Base-by-base conservation (phyloP, 2,329 filamentous ascomycete species). In the Botrytis fragariae region DNA sequence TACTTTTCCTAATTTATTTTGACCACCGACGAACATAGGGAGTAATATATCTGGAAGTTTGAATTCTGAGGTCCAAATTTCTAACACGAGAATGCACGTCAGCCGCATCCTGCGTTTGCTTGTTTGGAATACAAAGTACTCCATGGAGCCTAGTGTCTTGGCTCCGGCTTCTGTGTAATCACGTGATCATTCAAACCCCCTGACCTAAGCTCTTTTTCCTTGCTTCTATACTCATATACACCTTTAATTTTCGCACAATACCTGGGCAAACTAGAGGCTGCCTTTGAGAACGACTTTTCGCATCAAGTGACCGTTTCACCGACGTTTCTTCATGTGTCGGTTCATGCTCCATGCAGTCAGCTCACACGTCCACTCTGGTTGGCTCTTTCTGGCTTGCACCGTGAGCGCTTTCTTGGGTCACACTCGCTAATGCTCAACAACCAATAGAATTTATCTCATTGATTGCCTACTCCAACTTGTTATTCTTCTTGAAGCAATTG, bases 91-190 rank as follows among this genome's bases (percentile, higher is more conserved):
- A 32, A 57, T 32, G 35, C 29, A 42, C 10, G 48, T 69, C 48
- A 69, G 65, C 37, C 20, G 48, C 65, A 44, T n/a, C 5, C 10
- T 42, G 25, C 10, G 25, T 57, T 35, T 57, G 45, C 45, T 32
- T 29, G 35, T 68, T 57, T 57, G 65, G 48, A 57, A 68, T 57
- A 69, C 48, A 57, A 42, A 69, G 18, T 57, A 44, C 65, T 57
- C 22, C 48, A 69, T 69, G n/a, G 10, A 69, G 65, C 48, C 25
- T 69, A 69, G 65, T 69, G 37, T 7, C 48, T 16, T 10, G n/a
- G 65, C 48, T 44, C 3, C 8, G 2, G 20, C 10, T 44, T 44
- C 22, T 4, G 18, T 14, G 1, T 18, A 9, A 25, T 29, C 64
- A 68, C 64, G 48, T 68, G 64, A 8, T 39, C 2, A 3, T 6